Percentiles rank a stretch among this genome's conserved stretches.
Evolutionary conservation across 2,329 filamentous ascomycete species (phyloP).

Genomic region (Pseudogymnoascus sp.): DNA sequence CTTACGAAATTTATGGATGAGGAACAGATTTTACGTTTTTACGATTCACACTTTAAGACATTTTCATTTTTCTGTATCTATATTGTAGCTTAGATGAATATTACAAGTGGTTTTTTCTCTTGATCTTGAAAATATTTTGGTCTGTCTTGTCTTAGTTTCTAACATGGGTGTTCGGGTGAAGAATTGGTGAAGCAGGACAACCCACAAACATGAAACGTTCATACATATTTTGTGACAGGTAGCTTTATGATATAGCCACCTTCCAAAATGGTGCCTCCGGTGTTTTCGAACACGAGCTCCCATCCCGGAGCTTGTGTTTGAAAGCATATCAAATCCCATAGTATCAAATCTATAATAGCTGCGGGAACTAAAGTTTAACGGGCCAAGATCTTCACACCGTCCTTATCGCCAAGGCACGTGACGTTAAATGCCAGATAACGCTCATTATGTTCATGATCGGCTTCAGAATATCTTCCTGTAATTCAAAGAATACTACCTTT

Average conservation of each 20-base stretch:
- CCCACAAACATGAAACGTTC: not conserved
- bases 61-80: conserved; percentile 7
- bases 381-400: not conserved
- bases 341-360: not conserved
- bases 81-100: conserved; percentile 10
- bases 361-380: not conserved
- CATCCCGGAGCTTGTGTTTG: no score
- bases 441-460: not conserved
- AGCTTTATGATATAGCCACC: not conserved
- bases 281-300: not conserved
- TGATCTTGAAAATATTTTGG: not conserved
- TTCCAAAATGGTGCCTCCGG: not conserved
- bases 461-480: not conserved
- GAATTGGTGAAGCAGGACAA: not conserved
- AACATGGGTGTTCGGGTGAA: not conserved
- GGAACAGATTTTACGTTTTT: conserved; percentile 9
- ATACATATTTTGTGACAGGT: conserved; percentile 5
- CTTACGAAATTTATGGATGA: conserved; percentile 8
- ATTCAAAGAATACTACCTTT: not conserved
- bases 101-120: conserved; percentile 1
- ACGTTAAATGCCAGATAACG: conserved; percentile 4
- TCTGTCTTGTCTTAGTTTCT: not conserved
- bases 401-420: not conserved
- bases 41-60: conserved; percentile 10
- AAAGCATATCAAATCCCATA: not conserved